Evolutionary conservation across 805 yeast genomes (phyloP).

Genomic region (Zygosaccharomyces bisporus): DNA sequence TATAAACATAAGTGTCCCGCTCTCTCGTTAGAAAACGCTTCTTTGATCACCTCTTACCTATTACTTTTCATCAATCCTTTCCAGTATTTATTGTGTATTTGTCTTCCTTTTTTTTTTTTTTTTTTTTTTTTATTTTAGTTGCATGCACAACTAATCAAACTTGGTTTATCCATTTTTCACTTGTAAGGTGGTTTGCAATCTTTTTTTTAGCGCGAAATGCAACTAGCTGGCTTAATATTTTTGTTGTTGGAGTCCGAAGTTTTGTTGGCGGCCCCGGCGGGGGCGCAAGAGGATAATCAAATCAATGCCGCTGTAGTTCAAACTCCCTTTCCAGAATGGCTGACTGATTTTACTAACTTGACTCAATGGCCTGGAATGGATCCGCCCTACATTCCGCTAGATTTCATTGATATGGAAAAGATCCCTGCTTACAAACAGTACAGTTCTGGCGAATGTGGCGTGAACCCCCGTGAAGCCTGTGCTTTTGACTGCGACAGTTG

Average conservation of each 20-base stretch:
- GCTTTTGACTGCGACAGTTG: constrained; percentile 87
- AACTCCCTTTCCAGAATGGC: constrained; percentile 76
- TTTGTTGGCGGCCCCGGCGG: background rate
- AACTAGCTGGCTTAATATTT: background rate
- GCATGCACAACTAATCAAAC: background rate
- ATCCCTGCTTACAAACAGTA: constrained; percentile 52
- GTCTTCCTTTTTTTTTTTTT: background rate
- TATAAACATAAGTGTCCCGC: background rate
- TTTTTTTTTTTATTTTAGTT: background rate
- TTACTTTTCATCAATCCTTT: no score
- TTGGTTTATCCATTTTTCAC: background rate
- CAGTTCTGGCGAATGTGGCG: constrained; percentile 56
- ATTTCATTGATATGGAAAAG: constrained; percentile 54
- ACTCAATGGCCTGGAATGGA: constrained; percentile 77
- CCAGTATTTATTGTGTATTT: background rate
- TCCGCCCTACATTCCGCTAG: constrained; percentile 85
- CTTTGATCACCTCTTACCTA: no score
- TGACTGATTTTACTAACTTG: constrained; percentile 67
- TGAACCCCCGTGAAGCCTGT: constrained; percentile 50
- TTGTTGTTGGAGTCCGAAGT: background rate
- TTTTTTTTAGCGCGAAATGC: background rate
- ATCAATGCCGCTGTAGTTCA: constrained; percentile 11
- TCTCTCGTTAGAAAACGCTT: no score
- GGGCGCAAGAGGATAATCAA: background rate
- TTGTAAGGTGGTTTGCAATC: background rate